A percentile compares a stretch with the other conserved stretches of the same genome.
Evolutionary conservation across 2,329 filamentous ascomycete species (phyloP).

Genomic region (Harringtonia lauricola): DNA sequence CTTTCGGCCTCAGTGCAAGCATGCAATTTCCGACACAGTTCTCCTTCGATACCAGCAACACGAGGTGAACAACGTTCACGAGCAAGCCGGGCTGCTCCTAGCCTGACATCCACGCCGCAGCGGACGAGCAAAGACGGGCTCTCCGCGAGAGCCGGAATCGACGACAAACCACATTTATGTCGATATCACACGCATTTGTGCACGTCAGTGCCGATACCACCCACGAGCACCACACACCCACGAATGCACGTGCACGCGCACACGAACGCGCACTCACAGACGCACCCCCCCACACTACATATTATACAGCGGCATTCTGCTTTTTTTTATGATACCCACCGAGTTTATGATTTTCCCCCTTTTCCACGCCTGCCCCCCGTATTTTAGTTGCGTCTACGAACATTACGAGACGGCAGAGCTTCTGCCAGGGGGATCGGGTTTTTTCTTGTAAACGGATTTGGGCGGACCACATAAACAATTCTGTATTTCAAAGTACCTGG

Average conservation of each 20-base stretch:
- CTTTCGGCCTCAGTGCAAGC: slow-evolving; percentile 84
- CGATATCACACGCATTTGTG: too few relatives aligned
- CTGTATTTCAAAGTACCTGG: background rate
- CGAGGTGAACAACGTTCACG: slow-evolving; percentile 27
- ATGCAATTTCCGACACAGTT: slow-evolving; percentile 91
- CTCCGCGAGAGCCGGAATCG: too few relatives aligned
- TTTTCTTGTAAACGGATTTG: background rate
- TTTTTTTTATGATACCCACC: slow-evolving; percentile 5
- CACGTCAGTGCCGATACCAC: too few relatives aligned
- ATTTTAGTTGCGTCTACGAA: background rate
- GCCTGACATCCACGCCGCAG: too few relatives aligned
- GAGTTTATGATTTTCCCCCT: background rate
- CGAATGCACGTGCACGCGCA: background rate
- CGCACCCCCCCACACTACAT: background rate
- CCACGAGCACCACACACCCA: too few relatives aligned
- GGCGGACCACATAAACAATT: background rate
- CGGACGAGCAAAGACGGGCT: too few relatives aligned
- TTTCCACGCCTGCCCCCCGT: background rate
- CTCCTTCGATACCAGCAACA: slow-evolving; percentile 55
- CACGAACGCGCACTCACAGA: background rate
- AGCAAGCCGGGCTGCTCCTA: too few relatives aligned
- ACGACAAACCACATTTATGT: too few relatives aligned
- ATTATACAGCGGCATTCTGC: background rate
- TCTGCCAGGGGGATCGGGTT: background rate
- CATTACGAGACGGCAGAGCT: background rate